Percentiles rank a stretch among this genome's conserved stretches.
phyloP scores from a whole-genome alignment of 1,284 basidiomycete genomes.

The Leccinum ponderosum region DNA sequence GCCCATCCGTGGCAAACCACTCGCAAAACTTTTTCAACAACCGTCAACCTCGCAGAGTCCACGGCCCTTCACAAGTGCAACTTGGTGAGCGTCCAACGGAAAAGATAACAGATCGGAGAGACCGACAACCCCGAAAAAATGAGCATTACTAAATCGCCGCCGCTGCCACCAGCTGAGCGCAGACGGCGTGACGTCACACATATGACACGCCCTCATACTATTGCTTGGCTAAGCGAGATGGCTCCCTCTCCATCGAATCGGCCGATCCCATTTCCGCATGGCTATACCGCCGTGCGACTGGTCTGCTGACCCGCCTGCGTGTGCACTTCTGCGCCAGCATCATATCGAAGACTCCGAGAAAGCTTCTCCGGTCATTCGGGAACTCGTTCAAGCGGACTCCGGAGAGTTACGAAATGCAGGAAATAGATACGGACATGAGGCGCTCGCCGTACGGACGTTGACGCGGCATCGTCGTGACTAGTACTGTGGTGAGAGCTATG shows the following conservation, averaged over 20 bases:
- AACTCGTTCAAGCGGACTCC: background rate
- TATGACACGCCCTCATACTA: background rate
- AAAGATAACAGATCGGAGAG: background rate
- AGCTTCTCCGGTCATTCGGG: background rate
- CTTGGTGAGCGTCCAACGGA: background rate
- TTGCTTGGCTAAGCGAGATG: background rate
- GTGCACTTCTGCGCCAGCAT: background rate
- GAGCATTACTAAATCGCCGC: background rate
- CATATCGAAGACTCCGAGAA: background rate
- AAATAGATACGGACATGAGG: background rate
- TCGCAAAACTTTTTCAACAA: background rate
- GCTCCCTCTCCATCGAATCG: background rate
- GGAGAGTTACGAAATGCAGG: background rate
- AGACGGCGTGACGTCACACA: background rate
- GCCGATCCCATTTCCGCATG: background rate
- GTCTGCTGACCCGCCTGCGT: background rate
- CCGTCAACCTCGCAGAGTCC: background rate
- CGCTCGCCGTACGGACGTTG: background rate
- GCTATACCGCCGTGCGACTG: background rate
- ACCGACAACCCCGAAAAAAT: background rate
- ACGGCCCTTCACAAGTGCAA: background rate
- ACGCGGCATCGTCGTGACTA: conserved; percentile 1
- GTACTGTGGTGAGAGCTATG: conserved; percentile 7
- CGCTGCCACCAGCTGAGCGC: background rate
- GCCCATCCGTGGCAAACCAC: background rate